Evolutionary conservation across 179 eudicot genomes (phyloP).

Genomic region (Vitellaria paradoxa): DNA sequence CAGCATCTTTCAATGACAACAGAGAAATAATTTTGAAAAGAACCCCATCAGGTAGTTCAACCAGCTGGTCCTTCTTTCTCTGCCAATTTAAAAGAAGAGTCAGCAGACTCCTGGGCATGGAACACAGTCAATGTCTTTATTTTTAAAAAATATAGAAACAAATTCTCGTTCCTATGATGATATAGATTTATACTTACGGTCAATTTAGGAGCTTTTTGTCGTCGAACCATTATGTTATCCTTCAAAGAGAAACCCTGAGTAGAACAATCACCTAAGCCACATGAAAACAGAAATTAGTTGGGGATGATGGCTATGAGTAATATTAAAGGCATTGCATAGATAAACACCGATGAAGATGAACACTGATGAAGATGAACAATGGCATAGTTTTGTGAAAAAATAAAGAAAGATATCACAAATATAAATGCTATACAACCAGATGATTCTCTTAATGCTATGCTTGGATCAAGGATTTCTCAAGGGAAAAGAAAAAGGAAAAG

Average conservation of each 20-base stretch:
- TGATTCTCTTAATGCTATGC: no score
- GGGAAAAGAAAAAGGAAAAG: no score
- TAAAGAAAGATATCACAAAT: no score
- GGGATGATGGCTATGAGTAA: no score
- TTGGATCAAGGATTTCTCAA: no score
- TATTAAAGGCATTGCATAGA: no score
- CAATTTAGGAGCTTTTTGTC: background rate
- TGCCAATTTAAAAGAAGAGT: conserved; percentile 4
- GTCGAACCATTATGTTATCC: conserved; percentile 5
- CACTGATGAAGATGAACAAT: no score
- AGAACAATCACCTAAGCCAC: background rate
- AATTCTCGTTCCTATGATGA: background rate
- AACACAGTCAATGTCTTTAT: background rate
- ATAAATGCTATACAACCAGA: no score
- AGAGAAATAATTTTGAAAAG: conserved; percentile 19
- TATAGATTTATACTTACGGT: conserved; percentile 8
- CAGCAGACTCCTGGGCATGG: background rate
- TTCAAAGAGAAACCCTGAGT: background rate
- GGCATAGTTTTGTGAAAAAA: no score
- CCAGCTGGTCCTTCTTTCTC: conserved; percentile 17
- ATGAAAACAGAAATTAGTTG: background rate
- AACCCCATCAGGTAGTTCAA: conserved; percentile 24
- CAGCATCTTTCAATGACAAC: conserved; percentile 27
- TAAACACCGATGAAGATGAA: no score
- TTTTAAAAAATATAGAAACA: background rate